These are phyloP conservation scores for Camelina neglecta DNA, from an alignment of 345 rosid species.

Conservation along the genomic window DNA sequence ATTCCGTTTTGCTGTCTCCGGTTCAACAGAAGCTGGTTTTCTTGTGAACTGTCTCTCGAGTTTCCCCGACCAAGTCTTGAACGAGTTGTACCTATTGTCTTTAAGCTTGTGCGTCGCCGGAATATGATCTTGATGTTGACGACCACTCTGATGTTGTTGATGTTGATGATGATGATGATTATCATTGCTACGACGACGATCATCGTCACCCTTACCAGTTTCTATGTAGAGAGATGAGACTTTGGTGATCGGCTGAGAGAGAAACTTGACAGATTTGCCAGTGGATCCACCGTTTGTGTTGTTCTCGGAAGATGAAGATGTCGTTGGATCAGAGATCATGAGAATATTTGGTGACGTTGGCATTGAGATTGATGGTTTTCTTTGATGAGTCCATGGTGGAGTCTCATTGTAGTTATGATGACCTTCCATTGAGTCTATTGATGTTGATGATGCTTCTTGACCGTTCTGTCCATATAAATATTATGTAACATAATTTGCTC, in stretches of 20 bases:
- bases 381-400: conserved; percentile 43
- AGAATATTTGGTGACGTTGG: conserved; percentile 54
- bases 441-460: conserved; percentile 35
- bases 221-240: conserved; percentile 38
- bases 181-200: conserved; percentile 8
- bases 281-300: conserved; percentile 12
- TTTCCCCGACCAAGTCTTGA: conserved; percentile 87
- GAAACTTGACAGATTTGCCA: conserved; percentile 44
- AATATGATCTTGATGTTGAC: conserved; percentile 30
- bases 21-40: conserved; percentile 45
- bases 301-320: conserved; percentile 40
- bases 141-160: conserved; percentile 6
- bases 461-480: conserved; percentile 16
- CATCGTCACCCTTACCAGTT: conserved; percentile 16
- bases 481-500: not conserved
- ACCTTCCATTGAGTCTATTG: conserved; percentile 34
- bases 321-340: conserved; percentile 36
- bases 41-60: conserved; percentile 77
- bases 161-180: conserved; percentile 9
- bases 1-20: conserved; percentile 43
- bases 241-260: conserved; percentile 74
- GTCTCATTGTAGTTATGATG: conserved; percentile 20
- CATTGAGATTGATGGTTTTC: conserved; percentile 69
- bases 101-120: conserved; percentile 47
- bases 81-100: conserved; percentile 73